phyloP scores from a whole-genome alignment of 1,139 yeast species.

The Hyphopichia khmerensis region DNA sequence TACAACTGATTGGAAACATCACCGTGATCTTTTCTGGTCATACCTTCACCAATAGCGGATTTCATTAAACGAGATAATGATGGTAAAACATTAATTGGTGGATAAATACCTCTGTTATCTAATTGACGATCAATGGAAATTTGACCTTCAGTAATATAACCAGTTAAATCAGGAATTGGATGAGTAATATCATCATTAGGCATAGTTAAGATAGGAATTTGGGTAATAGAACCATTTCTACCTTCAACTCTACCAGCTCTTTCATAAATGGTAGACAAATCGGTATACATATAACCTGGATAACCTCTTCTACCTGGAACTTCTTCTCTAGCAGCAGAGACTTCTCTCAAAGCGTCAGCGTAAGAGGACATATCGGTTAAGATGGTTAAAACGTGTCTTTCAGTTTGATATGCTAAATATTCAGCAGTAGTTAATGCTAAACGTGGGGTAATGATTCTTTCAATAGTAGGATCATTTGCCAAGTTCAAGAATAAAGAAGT shows the following conservation, averaged over 20 bases:
- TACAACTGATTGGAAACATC: conserved; percentile 98
- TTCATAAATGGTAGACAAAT: conserved; percentile 96
- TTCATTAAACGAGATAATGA: conserved; percentile 97
- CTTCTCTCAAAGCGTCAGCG: conserved; percentile 99
- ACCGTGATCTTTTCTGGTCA: conserved; percentile 99
- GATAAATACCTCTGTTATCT: conserved; percentile 94
- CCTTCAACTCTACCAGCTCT: conserved; percentile 99
- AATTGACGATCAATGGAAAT: conserved; percentile 96
- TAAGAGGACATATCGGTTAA: conserved; percentile 99
- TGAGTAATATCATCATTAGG: conserved; percentile 99
- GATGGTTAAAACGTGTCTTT: conserved; percentile 96
- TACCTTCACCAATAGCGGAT: conserved; percentile 99
- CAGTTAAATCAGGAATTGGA: conserved; percentile 99
- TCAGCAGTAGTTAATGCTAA: conserved; percentile 99
- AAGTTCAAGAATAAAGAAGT: conserved; percentile 92
- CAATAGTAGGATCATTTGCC: conserved; percentile 99
- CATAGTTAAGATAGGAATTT: conserved; percentile 98
- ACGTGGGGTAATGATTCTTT: conserved; percentile 98
- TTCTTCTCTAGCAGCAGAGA: conserved; percentile 99
- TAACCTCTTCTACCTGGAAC: conserved; percentile 99
- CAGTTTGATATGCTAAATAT: conserved; percentile 97
- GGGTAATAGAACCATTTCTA: conserved; percentile 98
- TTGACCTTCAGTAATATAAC: conserved; percentile 99
- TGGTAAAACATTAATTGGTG: conserved; percentile 97
- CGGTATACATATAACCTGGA: conserved; percentile 99